Conservation (phyloP, 208 protist genomes). For the Phytomonas francai region DNA sequence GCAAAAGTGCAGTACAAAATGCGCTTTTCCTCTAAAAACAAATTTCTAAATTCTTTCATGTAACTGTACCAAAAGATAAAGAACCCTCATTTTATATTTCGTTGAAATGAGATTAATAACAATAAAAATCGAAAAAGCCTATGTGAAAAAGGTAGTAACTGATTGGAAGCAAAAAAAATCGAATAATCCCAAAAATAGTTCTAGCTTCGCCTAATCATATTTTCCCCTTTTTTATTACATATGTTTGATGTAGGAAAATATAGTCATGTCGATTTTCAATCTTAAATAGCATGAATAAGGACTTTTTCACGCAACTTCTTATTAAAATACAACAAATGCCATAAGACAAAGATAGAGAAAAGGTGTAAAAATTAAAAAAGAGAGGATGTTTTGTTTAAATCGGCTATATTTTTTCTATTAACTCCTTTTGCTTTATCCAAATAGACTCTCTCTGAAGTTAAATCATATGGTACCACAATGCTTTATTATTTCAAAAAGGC, state of each 20-base stretch:
- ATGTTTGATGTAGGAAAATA: background rate
- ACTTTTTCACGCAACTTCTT: background rate
- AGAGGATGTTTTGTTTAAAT: background rate
- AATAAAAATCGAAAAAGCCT: background rate
- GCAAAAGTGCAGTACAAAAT: background rate
- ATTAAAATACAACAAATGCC: background rate
- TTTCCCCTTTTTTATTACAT: background rate
- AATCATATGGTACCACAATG: background rate
- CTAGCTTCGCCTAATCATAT: background rate
- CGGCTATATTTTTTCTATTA: background rate
- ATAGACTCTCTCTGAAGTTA: background rate
- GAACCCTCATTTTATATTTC: background rate
- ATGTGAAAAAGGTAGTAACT: background rate
- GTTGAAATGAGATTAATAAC: conserved; percentile 1
- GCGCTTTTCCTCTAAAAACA: background rate
- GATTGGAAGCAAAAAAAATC: background rate
- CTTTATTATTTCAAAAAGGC: background rate
- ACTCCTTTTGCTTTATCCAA: background rate
- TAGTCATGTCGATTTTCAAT: background rate
- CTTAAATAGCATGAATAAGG: background rate
- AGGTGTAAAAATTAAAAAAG: background rate
- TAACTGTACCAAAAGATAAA: conserved; percentile 4
- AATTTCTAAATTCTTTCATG: conserved; percentile 7
- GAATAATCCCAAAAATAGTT: background rate
- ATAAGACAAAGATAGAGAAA: background rate